Percentiles rank a stretch among this genome's conserved stretches.
Evolutionary conservation across 768 basidiomycete genomes (phyloP).

Genomic region (Lentinula sp.): DNA sequence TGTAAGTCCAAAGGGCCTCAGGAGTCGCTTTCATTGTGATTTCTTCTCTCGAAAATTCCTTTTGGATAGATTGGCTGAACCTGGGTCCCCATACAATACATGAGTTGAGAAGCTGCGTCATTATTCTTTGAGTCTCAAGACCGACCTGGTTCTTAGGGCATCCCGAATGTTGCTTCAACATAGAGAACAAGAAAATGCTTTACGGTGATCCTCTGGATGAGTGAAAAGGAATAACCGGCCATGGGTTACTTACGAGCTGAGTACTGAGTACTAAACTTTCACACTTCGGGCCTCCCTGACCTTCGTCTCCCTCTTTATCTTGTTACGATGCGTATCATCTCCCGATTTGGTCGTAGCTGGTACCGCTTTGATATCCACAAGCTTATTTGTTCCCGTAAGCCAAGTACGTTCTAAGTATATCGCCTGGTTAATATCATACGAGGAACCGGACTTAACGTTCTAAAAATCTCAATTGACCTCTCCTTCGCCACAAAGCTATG

Average conservation of each 20-base stretch:
- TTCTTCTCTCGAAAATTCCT: neutral
- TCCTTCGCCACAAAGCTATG: neutral
- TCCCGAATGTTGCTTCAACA: neutral
- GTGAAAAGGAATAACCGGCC: neutral
- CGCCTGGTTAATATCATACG: neutral
- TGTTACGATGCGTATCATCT: neutral
- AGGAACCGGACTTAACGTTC: conserved; percentile 4
- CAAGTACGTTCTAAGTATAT: neutral
- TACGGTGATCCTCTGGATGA: neutral
- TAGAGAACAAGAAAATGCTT: neutral
- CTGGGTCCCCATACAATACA: neutral
- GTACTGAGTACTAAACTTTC: neutral
- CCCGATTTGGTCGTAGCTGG: neutral
- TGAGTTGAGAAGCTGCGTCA: no score
- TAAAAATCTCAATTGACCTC: neutral
- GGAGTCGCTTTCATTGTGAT: neutral
- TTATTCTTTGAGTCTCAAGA: neutral
- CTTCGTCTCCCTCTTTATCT: neutral
- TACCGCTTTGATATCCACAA: neutral
- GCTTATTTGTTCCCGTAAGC: neutral
- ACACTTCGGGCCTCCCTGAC: neutral
- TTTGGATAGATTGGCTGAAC: neutral
- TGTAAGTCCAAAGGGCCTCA: no score
- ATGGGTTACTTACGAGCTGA: neutral
- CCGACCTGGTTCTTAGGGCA: neutral